phyloP scores from a whole-genome alignment of 371 early-diverging fungal genomes.

The Apophysomyces elegans region DNA sequence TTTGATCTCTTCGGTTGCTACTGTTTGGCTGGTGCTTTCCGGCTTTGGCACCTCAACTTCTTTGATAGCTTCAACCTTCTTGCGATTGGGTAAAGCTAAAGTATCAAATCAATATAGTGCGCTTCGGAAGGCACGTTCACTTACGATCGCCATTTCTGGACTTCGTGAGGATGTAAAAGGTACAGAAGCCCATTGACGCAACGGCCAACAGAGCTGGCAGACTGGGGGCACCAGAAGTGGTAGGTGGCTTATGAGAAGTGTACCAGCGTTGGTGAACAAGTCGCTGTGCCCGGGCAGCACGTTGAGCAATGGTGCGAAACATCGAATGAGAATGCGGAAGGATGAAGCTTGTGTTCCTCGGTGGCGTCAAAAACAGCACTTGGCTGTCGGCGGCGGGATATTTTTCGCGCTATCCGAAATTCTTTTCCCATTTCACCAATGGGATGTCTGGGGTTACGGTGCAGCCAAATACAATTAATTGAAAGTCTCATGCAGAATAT shows the following conservation, averaged over 20 bases:
- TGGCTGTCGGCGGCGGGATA: too few relatives aligned
- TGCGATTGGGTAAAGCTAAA: slow-evolving; percentile 3
- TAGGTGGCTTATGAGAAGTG: not conserved
- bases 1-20: slow-evolving; percentile 19
- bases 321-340: not conserved
- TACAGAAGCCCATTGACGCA: slow-evolving; percentile 56
- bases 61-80: slow-evolving; percentile 17
- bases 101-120: not conserved
- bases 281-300: not conserved
- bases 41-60: slow-evolving; percentile 23
- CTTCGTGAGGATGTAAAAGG: slow-evolving; percentile 51
- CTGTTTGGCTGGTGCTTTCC: slow-evolving; percentile 17
- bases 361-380: too few relatives aligned
- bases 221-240: slow-evolving; percentile 31
- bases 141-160: slow-evolving; percentile 53
- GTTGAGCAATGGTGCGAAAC: not conserved
- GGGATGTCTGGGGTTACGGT: too few relatives aligned
- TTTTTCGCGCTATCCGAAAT: too few relatives aligned
- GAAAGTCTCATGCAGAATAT: too few relatives aligned
- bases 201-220: slow-evolving; percentile 56
- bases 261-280: slow-evolving; percentile 9
- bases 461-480: too few relatives aligned
- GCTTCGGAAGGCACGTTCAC: not conserved
- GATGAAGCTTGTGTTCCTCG: too few relatives aligned
- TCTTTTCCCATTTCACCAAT: too few relatives aligned